Conservation (phyloP, 2,329 filamentous ascomycete genomes). For the Apiospora phragmitis region DNA sequence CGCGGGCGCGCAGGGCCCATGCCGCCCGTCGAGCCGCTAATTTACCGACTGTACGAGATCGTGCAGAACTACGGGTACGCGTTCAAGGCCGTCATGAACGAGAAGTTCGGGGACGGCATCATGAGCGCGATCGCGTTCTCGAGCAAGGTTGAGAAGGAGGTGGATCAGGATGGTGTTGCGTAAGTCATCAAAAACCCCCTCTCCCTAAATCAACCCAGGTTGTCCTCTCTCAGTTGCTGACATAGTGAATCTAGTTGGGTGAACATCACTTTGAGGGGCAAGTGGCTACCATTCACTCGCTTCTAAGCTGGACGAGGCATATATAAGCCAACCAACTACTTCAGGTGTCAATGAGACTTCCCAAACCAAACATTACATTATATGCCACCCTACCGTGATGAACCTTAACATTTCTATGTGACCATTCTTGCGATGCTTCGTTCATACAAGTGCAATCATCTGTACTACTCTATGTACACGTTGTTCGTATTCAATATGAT, state of each 20-base stretch:
- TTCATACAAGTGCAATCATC: too few species aligned
- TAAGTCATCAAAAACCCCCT: conserved; percentile 21
- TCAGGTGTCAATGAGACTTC: neutral
- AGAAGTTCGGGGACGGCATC: conserved; percentile 93
- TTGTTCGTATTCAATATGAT: neutral
- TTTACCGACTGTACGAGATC: conserved; percentile 91
- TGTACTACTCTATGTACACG: neutral
- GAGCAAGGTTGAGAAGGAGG: conserved; percentile 92
- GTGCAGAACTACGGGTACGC: conserved; percentile 97
- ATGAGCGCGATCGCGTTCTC: conserved; percentile 95
- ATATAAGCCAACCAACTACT: neutral
- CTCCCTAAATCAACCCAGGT: neutral
- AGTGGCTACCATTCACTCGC: conserved; percentile 34
- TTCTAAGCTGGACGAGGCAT: conserved; percentile 21
- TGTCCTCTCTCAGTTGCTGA: conserved; percentile 12
- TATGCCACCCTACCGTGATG: neutral
- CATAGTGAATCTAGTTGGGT: conserved; percentile 26
- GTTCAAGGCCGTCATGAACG: conserved; percentile 92
- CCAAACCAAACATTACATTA: neutral
- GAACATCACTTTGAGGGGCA: conserved; percentile 33
- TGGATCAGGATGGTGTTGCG: conserved; percentile 74
- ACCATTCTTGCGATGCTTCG: neutral
- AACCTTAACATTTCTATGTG: neutral
- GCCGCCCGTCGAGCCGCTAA: conserved; percentile 81
- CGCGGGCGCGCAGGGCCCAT: conserved; percentile 77